Base-by-base conservation (phyloP, 1,284 basidiomycete species). In the Schizophyllum amplum region DNA sequence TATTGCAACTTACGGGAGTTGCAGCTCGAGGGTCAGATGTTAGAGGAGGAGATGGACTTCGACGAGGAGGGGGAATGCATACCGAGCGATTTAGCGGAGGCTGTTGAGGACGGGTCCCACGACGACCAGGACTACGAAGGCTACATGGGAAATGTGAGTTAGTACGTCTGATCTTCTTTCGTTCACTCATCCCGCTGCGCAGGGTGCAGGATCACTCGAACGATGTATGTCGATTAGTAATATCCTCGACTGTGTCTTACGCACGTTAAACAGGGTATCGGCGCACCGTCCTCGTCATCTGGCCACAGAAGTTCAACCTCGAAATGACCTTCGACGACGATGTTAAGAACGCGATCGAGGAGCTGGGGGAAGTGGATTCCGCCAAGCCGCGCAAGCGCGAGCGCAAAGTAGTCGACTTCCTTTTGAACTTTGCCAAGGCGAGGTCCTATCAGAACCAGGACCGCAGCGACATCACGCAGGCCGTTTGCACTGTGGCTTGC, bases 71-170 rank as follows among this genome's bases (percentile, higher is more conserved):
- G 52, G 1, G 56, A 57, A 21, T 57, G 53, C 46, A 54, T 52
- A 17, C 56, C 56, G 6, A 3, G 9, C 17, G 60, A 68, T 49
- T 63, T 73, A 11, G 68, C 75, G 20, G 74, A 72, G 0, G 62
- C 64, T 5, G 62, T 72, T 47, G 68, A 73, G 17, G 66, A 59
- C n/a, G 65, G 55, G 5, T 54, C 55, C 3, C 71, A 72, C 15
- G 75, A 79, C 59, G 66, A 75, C 1, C 61, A 68, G 53, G 70
- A 75, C 1, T 75, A 74, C 53, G 72, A 75, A 56, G 73, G 72
- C 7, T 76, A 75, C 56, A 68, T 67, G 60, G 75, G 72, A 21
- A 76, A 77, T 63, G 76, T 78, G 58, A 53, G 75, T 68, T 17
- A 4, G 33, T n/a, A 33, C 47, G 20, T 25, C 47, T 50, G 25